A percentile compares a stretch with the other conserved stretches of the same genome.
These are phyloP conservation scores for Alopecurus myosuroides DNA, from an alignment of 176 grass and related monocot species.

Conservation along the genomic window DNA sequence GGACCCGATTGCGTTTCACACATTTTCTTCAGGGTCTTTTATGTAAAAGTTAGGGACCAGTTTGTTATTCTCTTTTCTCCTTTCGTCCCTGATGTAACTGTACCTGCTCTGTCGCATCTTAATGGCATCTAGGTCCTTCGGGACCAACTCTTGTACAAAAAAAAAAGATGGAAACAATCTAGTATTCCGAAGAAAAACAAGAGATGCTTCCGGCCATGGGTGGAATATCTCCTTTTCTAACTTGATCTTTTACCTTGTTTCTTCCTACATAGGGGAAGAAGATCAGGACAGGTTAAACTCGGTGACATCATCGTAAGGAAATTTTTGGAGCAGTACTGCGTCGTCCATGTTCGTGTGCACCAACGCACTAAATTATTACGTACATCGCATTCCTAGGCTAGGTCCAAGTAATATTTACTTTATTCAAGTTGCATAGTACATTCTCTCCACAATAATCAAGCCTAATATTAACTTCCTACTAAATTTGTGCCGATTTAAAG, in stretches of 20 bases:
- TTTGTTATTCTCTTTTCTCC: too few relatives aligned
- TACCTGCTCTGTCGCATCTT: too few relatives aligned
- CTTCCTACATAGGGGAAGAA: background rate
- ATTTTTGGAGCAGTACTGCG: conserved; percentile 10
- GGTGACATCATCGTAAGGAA: background rate
- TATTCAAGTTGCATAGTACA: background rate
- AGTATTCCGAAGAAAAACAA: background rate
- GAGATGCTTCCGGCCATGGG: conserved; percentile 4
- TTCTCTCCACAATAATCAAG: background rate
- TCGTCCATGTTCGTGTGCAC: background rate
- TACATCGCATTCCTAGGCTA: background rate
- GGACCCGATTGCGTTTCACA: too few relatives aligned
- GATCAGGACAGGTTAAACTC: background rate
- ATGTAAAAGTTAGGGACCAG: too few relatives aligned
- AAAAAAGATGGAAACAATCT: too few relatives aligned
- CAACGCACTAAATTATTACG: background rate
- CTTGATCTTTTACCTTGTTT: conserved; percentile 24
- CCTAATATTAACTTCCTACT: background rate
- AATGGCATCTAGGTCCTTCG: too few relatives aligned
- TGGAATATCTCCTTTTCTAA: conserved; percentile 40
- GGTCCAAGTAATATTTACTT: conserved; percentile 16
- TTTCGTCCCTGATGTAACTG: too few relatives aligned
- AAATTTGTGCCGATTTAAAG: background rate
- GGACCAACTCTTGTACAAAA: too few relatives aligned
- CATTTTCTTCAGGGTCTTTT: too few relatives aligned